Evolutionary conservation across 345 rosid species (phyloP), one percentile per base, ranked within the genome.

Genomic region (Hypericum perforatum): DNA sequence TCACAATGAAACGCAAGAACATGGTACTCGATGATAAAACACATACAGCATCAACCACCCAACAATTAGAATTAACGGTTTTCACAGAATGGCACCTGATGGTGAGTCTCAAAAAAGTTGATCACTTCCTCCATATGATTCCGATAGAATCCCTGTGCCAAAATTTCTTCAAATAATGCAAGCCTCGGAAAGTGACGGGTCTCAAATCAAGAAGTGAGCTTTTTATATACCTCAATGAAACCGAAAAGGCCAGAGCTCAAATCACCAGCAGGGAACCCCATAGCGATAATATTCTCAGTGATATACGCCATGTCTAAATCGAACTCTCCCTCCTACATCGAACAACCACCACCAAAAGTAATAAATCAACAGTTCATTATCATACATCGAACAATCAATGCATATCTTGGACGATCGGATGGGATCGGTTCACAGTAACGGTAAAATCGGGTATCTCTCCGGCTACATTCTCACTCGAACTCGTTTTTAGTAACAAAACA

Each of bases 301-400:
- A 67, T 51, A 54, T 67, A 67, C 45, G 66, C 57, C 71, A 79
- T 71, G 55, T 79, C 85, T 72, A 79, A 64, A 60, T 51, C 71
- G 53, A 56, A 67, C 7, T 58, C 71, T 39, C 66, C 71, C 12
- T 67, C 71, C 71, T 67, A 51, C 8, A 22, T 22, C 4, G 4
- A 22, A 22, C 32, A 22, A 22, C 32, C 32, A 22, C 32, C 32
- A 22, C n/a, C 32, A 22, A 22, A 41, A 39, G 5, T n/a, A 43
- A 46, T n/a, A n/a, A n/a, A n/a, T n/a, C n/a, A n/a, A n/a, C n/a
- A n/a, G n/a, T n/a, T n/a, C n/a, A n/a, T n/a, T n/a, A n/a, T n/a
- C n/a, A n/a, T n/a, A n/a, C n/a, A n/a, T n/a, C n/a, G n/a, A n/a
- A n/a, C 10, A 43, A 56, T 44, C 22, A 45, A 36, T 11, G 45